These are phyloP conservation scores for Epichloe elymi DNA, from an alignment of 2,329 filamentous ascomycete genomes.

Conservation along the genomic window DNA sequence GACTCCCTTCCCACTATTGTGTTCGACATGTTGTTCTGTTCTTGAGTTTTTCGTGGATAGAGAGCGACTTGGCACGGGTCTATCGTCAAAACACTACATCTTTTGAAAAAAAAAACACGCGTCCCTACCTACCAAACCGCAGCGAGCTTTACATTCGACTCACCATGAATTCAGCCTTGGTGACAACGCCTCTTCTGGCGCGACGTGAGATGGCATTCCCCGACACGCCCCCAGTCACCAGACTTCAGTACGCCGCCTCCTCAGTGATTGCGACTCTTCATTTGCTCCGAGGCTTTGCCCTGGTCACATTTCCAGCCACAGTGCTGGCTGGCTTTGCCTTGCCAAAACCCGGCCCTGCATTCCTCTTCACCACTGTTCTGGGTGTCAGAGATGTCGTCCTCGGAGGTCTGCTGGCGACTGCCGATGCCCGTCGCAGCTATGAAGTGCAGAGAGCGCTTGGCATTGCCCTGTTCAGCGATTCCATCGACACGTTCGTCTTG, in stretches of 20 bases:
- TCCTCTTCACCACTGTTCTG: conserved; percentile 18
- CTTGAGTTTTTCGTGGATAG: too few species aligned
- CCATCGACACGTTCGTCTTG: conserved; percentile 20
- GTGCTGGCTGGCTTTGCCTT: conserved; percentile 19
- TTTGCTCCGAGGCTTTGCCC: conserved; percentile 15
- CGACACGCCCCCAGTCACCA: conserved; percentile 4
- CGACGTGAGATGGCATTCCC: not conserved
- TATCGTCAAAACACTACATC: too few species aligned
- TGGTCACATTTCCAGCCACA: conserved; percentile 16
- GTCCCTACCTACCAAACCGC: not conserved
- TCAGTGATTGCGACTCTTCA: conserved; percentile 14
- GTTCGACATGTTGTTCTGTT: too few species aligned
- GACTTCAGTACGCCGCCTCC: conserved; percentile 13
- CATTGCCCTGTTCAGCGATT: conserved; percentile 19
- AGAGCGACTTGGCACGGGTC: too few species aligned
- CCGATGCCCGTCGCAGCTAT: conserved; percentile 11
- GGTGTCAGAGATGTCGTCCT: conserved; percentile 20
- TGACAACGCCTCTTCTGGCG: conserved; percentile 6
- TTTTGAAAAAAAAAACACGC: not conserved
- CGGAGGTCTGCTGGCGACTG: conserved; percentile 15
- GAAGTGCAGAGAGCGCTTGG: conserved; percentile 19
- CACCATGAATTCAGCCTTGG: not conserved
- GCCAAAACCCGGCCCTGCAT: conserved; percentile 13
- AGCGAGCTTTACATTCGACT: not conserved
- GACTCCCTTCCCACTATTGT: too few species aligned